Conservation (phyloP, 164 flowering plant species). For the Chimonanthus praecox region DNA sequence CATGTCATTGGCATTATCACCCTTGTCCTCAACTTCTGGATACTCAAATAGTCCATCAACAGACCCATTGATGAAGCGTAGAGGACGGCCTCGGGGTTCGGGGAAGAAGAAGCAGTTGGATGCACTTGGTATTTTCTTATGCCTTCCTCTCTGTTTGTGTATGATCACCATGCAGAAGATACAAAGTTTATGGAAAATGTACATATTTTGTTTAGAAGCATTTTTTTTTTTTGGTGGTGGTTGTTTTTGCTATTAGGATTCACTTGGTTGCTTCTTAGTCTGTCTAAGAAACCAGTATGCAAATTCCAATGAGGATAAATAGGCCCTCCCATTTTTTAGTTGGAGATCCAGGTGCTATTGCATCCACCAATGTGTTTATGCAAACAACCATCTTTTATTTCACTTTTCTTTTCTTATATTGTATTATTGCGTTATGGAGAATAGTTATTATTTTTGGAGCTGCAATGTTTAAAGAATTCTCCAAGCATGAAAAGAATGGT, state of each 20-base stretch:
- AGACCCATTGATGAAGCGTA: slow-evolving; percentile 36
- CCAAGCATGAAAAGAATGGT: not conserved
- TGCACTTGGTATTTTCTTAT: slow-evolving; percentile 52
- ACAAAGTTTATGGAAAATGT: not conserved
- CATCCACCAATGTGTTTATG: too few relatives aligned
- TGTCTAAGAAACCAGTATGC: not conserved
- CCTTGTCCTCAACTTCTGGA: slow-evolving; percentile 22
- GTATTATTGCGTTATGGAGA: too few relatives aligned
- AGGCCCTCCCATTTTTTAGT: not conserved
- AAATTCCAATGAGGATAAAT: not conserved
- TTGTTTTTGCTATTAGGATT: not conserved
- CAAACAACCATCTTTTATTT: too few relatives aligned
- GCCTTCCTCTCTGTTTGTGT: not conserved
- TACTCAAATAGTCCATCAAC: slow-evolving; percentile 8
- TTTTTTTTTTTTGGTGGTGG: not conserved
- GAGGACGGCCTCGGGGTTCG: slow-evolving; percentile 81
- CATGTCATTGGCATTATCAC: slow-evolving; percentile 52
- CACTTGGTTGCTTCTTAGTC: not conserved
- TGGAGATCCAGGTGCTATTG: not conserved
- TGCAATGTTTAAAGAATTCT: too few relatives aligned
- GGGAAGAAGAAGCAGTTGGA: slow-evolving; percentile 73
- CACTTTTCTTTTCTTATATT: too few relatives aligned
- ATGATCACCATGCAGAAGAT: not conserved
- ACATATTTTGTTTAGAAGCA: not conserved
- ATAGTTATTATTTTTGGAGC: too few relatives aligned